Evolutionary conservation across 2,329 filamentous ascomycete species (phyloP), one percentile per base, ranked within the genome.

Genomic region (Fusarium aywerte): DNA sequence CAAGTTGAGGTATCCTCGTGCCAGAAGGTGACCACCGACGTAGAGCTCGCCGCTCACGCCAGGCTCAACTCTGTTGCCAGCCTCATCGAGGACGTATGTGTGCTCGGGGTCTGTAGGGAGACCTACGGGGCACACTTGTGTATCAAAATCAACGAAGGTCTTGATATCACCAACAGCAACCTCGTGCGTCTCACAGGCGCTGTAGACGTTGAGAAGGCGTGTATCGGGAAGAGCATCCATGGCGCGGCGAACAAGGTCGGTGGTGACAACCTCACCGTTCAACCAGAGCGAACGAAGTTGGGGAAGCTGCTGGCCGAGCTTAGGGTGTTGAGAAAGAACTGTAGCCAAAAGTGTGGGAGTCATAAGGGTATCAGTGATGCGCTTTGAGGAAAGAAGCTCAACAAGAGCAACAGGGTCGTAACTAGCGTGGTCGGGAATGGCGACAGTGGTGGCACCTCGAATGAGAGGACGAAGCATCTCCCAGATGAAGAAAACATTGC

Each of bases 401-500:
- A 93, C 90, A 25, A 95, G 85, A 45, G 89, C 86, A 32, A 87
- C 85, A 0, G 92, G 91, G 67, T 95, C 92, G 72, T 93, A 94
- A 78, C 91, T 93, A 33, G 84, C 85, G 69, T 91, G 87, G 70
- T 95, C 92, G 2, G 91, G 90, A 16, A 94, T 87, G 5, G 89
- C 86, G 21, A 93, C 85, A 6, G 92, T 90, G 0, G 92, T 92
- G 4, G 91, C 92, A 69, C 92, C 92, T 54, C 91, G 86, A 54
- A 95, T 76, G 42, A 95, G 81, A 10, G 92, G 92, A 7, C 92
- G 89, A 54, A 95, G 77, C 57, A 94, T 93, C 76, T 95, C 92
- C 92, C 92, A 95, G 44, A 94, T 84, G 75, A 95, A 95, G 77
- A 94, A 95, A 60, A 94, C 92, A 81, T 94, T 95, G 80, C 91